phyloP scores from a whole-genome alignment of 2,329 filamentous ascomycete species.

The Atkinsonella hypoxylon region DNA sequence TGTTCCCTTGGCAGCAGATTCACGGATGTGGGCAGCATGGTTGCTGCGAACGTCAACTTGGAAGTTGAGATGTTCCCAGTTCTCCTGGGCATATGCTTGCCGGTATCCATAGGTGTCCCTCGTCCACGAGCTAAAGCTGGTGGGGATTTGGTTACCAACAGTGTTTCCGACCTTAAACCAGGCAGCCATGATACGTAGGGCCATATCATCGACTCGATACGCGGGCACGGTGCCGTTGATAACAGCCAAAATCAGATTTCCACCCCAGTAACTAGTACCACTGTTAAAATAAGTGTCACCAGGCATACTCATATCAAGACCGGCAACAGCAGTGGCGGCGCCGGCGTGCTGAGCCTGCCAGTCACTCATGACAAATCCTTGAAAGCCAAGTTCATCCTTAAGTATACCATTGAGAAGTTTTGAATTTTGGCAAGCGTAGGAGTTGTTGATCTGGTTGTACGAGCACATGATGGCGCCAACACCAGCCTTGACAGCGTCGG shows the following conservation, averaged over 20 bases:
- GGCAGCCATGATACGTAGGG: conserved; percentile 64
- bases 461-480: conserved; percentile 54
- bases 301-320: conserved; percentile 81
- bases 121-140: conserved; percentile 88
- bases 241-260: conserved; percentile 77
- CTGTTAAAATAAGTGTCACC: conserved; percentile 69
- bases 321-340: conserved; percentile 53
- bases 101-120: conserved; percentile 59
- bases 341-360: conserved; percentile 67
- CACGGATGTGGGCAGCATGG: conserved; percentile 61
- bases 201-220: conserved; percentile 87
- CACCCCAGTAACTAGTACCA: conserved; percentile 66
- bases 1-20: conserved; percentile 66
- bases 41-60: conserved; percentile 74
- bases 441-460: conserved; percentile 73
- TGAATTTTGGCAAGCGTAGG: conserved; percentile 68
- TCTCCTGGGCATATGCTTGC: conserved; percentile 50
- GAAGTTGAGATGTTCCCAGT: conserved; percentile 59
- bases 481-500: conserved; percentile 56
- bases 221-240: conserved; percentile 81
- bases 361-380: conserved; percentile 71
- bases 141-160: conserved; percentile 32
- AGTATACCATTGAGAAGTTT: conserved; percentile 63
- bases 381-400: conserved; percentile 71
- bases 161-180: conserved; percentile 54